A percentile compares a stretch with the other conserved stretches of the same genome.
phyloP scores from a whole-genome alignment of 805 yeast species.

The Starmera amethionina region DNA sequence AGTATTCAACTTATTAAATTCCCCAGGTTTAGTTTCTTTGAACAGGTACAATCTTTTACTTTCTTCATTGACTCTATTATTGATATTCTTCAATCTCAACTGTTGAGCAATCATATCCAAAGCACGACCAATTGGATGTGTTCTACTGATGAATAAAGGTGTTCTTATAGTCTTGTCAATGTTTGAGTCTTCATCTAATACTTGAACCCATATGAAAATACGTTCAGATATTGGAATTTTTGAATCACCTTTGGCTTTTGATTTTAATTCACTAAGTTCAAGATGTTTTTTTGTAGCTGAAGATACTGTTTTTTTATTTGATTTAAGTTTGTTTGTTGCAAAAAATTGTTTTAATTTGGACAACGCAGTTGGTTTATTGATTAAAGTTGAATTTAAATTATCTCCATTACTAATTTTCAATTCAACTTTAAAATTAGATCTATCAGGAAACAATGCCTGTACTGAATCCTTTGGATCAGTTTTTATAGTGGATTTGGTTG shows the following conservation, averaged over 20 bases:
- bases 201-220: slow-evolving; percentile 15
- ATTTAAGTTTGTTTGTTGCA: slow-evolving; percentile 1
- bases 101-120: slow-evolving; percentile 13
- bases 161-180: slow-evolving; percentile 11
- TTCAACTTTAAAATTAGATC: slow-evolving; percentile 10
- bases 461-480: slow-evolving; percentile 1
- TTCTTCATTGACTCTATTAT: slow-evolving; percentile 15
- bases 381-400: slow-evolving; percentile 4
- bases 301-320: slow-evolving; percentile 4
- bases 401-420: slow-evolving; percentile 10
- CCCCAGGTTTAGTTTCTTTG: slow-evolving; percentile 1
- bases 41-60: slow-evolving; percentile 12
- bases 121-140: slow-evolving; percentile 19
- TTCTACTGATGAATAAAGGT: slow-evolving; percentile 13
- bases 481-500: slow-evolving; percentile 1
- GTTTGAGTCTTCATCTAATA: slow-evolving; percentile 14
- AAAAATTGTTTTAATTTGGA: slow-evolving; percentile 13
- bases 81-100: slow-evolving; percentile 13
- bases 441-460: slow-evolving; percentile 15
- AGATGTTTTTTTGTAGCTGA: slow-evolving; percentile 10
- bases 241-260: slow-evolving; percentile 16
- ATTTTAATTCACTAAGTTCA: slow-evolving; percentile 11
- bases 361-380: slow-evolving; percentile 7
- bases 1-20: slow-evolving; percentile 9
- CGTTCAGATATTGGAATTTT: slow-evolving; percentile 11